These are phyloP conservation scores for Hyaloscypha variabilis DNA, from an alignment of 495 filamentous ascomycete species.

Conservation along the genomic window DNA sequence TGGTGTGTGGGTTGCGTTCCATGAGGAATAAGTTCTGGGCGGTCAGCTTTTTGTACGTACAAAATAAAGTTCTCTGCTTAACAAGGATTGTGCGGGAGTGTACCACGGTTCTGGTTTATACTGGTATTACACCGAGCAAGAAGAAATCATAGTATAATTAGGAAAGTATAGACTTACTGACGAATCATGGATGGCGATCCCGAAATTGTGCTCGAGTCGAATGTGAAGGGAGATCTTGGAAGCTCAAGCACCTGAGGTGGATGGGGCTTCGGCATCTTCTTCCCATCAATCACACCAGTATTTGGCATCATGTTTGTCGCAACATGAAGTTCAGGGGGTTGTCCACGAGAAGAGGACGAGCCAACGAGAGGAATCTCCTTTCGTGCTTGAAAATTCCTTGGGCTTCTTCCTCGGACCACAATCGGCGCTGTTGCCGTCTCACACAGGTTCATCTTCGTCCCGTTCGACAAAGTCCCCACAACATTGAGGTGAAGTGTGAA, in stretches of 20 bases:
- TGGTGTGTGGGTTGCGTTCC: slow-evolving; percentile 40
- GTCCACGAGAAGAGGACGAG: slow-evolving; percentile 67
- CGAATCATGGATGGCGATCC: slow-evolving; percentile 41
- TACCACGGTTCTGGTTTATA: neutral
- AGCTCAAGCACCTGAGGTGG: slow-evolving; percentile 52
- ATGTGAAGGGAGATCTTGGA: slow-evolving; percentile 54
- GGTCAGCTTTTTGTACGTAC: slow-evolving; percentile 23
- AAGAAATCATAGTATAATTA: slow-evolving; percentile 3
- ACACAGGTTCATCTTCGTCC: slow-evolving; percentile 65
- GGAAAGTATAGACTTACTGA: slow-evolving; percentile 24
- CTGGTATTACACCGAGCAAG: neutral
- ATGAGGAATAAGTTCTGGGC: slow-evolving; percentile 38
- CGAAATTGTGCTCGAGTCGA: slow-evolving; percentile 54
- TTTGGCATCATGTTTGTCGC: slow-evolving; percentile 19
- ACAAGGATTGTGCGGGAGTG: slow-evolving; percentile 9
- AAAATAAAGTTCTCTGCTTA: slow-evolving; percentile 17
- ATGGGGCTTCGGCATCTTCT: slow-evolving; percentile 49
- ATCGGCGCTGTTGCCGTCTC: slow-evolving; percentile 76
- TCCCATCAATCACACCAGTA: slow-evolving; percentile 42
- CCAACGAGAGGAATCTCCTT: slow-evolving; percentile 76
- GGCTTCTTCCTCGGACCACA: slow-evolving; percentile 77
- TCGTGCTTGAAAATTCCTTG: slow-evolving; percentile 76
- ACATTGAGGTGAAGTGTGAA: slow-evolving; percentile 78
- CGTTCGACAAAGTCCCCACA: slow-evolving; percentile 69
- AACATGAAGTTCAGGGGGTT: slow-evolving; percentile 38